phyloP scores from a whole-genome alignment of 2,329 filamentous ascomycete species.

The Aureobasidium mangrovei region DNA sequence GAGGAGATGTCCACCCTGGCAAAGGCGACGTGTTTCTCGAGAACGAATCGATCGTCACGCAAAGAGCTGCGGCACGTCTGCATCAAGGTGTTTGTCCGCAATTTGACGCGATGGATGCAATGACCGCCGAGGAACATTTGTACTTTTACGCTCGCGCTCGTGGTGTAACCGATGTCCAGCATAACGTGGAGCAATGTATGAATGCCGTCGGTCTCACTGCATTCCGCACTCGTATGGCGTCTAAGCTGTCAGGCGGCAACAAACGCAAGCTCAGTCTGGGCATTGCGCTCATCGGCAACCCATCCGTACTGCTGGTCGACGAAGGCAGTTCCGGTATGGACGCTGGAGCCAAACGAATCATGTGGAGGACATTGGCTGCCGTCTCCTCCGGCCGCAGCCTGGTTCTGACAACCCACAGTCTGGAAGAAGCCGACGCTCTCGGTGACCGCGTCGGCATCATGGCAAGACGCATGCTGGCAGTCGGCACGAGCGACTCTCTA shows the following conservation, averaged over 20 bases:
- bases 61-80: constrained; percentile 61
- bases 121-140: constrained; percentile 83
- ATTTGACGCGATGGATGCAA: constrained; percentile 68
- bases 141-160: constrained; percentile 79
- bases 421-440: constrained; percentile 90
- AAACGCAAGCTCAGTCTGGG: constrained; percentile 86
- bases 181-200: constrained; percentile 73
- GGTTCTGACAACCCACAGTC: constrained; percentile 82
- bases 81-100: constrained; percentile 86
- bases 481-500: constrained; percentile 66
- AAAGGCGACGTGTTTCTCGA: constrained; percentile 78
- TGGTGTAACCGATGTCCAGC: constrained; percentile 63
- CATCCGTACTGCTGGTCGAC: constrained; percentile 76
- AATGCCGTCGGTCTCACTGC: constrained; percentile 66
- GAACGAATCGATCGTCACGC: constrained; percentile 61
- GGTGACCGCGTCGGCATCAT: constrained; percentile 79
- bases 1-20: constrained; percentile 74
- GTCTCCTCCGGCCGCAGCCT: constrained; percentile 71
- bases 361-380: constrained; percentile 77
- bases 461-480: constrained; percentile 73
- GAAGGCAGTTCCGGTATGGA: constrained; percentile 86
- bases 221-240: constrained; percentile 66
- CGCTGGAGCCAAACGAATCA: constrained; percentile 79
- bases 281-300: constrained; percentile 89
- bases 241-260: constrained; percentile 78